Conservation (phyloP, 441 rosid species). For the Eruca vesicaria region DNA sequence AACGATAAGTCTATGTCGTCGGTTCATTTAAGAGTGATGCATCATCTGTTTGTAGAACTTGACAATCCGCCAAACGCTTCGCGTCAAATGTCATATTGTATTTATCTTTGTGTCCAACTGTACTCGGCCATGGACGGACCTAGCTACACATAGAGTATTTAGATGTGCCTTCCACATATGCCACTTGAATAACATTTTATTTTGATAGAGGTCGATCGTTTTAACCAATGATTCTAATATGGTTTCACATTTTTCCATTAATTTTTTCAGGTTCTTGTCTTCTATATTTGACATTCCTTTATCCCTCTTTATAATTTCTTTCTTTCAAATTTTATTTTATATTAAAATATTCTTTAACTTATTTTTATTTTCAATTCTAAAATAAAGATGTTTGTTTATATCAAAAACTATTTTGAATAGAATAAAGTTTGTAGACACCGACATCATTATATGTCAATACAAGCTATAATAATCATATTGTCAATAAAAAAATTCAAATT, state of each 20-base stretch:
- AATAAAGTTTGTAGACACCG: neutral
- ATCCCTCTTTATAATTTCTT: neutral
- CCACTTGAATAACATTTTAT: neutral
- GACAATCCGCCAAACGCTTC: conserved; percentile 23
- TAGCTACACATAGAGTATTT: neutral
- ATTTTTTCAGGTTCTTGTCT: neutral
- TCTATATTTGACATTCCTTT: neutral
- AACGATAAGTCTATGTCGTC: neutral
- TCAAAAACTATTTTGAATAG: too few relatives aligned
- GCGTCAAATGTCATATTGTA: conserved; percentile 14
- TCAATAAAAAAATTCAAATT: too few relatives aligned
- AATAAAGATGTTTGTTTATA: too few relatives aligned
- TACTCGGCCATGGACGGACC: conserved; percentile 3
- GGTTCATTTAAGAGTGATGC: neutral
- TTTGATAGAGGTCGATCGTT: neutral
- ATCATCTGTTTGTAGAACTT: conserved; percentile 1
- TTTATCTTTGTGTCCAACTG: conserved; percentile 19
- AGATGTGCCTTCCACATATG: conserved; percentile 1
- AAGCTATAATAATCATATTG: too few relatives aligned
- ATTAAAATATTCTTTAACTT: neutral
- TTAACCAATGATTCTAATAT: neutral
- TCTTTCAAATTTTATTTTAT: neutral
- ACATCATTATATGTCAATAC: neutral
- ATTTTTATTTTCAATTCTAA: neutral
- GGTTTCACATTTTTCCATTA: neutral